phyloP scores from a whole-genome alignment of 257 asterid species.

The Solanum infundibuliforme region DNA sequence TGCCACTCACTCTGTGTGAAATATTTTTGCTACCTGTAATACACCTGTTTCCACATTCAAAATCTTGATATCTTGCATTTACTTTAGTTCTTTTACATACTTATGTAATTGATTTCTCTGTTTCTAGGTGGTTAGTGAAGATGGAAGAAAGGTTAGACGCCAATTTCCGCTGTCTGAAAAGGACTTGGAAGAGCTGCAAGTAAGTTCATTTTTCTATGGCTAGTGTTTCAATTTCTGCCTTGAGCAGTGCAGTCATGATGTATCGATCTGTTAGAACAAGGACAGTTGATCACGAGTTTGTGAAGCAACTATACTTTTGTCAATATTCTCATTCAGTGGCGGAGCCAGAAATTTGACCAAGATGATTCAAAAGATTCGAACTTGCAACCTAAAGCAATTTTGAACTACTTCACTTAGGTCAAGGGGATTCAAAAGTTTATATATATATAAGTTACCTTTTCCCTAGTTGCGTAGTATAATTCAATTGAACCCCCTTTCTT shows the following conservation, averaged over 20 bases:
- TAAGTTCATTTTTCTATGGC: slow-evolving; percentile 11
- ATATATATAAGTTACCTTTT: background rate
- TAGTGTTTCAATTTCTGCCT: background rate
- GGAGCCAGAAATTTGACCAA: background rate
- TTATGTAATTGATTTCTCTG: background rate
- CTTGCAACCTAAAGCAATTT: background rate
- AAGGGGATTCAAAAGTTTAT: background rate
- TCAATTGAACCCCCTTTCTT: background rate
- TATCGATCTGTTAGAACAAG: background rate
- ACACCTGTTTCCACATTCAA: background rate
- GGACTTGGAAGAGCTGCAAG: slow-evolving; percentile 88
- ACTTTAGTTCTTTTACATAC: background rate
- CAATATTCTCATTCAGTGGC: background rate
- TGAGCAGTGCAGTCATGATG: background rate
- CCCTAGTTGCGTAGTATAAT: background rate
- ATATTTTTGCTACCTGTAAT: background rate
- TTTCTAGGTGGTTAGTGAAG: slow-evolving; percentile 70
- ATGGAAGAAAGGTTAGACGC: slow-evolving; percentile 74
- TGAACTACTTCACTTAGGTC: background rate
- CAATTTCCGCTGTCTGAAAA: slow-evolving; percentile 47
- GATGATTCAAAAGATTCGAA: background rate
- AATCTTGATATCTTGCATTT: background rate
- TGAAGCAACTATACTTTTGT: background rate
- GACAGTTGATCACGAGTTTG: background rate
- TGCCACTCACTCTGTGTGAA: too few species aligned